Evolutionary conservation across 2,329 filamentous ascomycete genomes (phyloP).

Genomic region (Ilyonectria destructans): DNA sequence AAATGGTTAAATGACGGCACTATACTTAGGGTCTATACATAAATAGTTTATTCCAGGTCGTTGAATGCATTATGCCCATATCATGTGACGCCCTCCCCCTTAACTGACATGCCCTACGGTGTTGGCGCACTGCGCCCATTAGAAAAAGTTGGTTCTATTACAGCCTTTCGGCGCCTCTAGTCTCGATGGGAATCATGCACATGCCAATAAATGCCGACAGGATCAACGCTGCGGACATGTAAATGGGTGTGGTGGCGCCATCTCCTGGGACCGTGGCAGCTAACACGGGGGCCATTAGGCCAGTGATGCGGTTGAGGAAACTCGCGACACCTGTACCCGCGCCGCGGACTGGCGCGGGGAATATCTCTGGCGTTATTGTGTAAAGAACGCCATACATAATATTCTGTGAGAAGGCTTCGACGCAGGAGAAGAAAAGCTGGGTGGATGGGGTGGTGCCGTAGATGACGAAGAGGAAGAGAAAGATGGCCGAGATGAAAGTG

Average conservation of each 20-base stretch:
- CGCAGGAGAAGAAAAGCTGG: constrained; percentile 77
- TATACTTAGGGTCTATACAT: background rate
- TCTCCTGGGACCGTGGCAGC: constrained; percentile 74
- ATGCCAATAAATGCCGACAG: constrained; percentile 73
- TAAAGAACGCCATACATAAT: constrained; percentile 86
- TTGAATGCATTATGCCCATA: constrained; percentile 34
- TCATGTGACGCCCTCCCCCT: background rate
- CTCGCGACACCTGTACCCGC: constrained; percentile 82
- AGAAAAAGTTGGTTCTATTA: constrained; percentile 51
- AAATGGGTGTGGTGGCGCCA: constrained; percentile 71
- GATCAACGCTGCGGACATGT: constrained; percentile 71
- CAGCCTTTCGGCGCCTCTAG: constrained; percentile 71
- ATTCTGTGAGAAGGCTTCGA: constrained; percentile 81
- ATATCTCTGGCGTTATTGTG: constrained; percentile 84
- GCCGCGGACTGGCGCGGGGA: constrained; percentile 80
- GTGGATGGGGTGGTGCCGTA: constrained; percentile 70
- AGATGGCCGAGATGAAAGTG: constrained; percentile 77
- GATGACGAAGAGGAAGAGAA: constrained; percentile 78
- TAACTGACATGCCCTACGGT: background rate
- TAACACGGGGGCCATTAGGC: constrained; percentile 79
- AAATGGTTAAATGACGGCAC: too few relatives aligned
- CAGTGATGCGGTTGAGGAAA: constrained; percentile 79
- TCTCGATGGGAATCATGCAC: constrained; percentile 76
- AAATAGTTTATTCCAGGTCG: constrained; percentile 33
- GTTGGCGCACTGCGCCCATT: constrained; percentile 12